Base-by-base conservation (phyloP, 1,139 yeast genomes). In the Yamadazyma sp. region DNA sequence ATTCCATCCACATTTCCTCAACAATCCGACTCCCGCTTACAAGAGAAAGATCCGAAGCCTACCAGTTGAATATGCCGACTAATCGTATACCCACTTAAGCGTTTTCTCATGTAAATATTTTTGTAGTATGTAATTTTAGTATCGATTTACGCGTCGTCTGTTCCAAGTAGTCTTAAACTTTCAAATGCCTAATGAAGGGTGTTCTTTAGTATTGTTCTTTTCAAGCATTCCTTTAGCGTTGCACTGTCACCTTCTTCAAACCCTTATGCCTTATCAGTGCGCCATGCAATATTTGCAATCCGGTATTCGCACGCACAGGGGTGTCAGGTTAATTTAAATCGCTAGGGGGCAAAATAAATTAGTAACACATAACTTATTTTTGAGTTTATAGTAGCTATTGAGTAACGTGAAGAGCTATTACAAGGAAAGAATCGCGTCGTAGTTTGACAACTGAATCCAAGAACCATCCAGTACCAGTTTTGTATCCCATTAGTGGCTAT, bases 341-440 rank as follows among this genome's bases (percentile, higher is more conserved):
- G 37, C 16, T 34, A 34, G 20, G 37, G 37, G 37, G 37, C 37
- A 34, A 34, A 34, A 27, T 27, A 27, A 26, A 28, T 12, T 16
- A 28, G 20, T 28, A 16, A 28, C 20, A 9, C 16, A 16, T 28
- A 28, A 28, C 31, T 28, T 28, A 28, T 20, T 28, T 16, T 28
- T 7, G 8, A 7, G 20, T 14, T 28, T 5, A 28, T 4, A 28
- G 14, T 11, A 11, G n/a, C 11, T 15, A 11, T 5, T 28, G 15
- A 15, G 16, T 27, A 12, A 11, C 16, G 20, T 28, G 4, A 28
- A 28, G 5, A 9, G 7, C 17, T 11, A 28, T 18, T 7, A 6
- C 5, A 8, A 20, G 5, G 5, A 20, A 20, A 20, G 22, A 5
- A 20, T 6, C 22, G 8, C 22, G 22, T 20, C 22, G 22, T 20